Percentiles rank a stretch among this genome's conserved stretches.
phyloP scores from a whole-genome alignment of 805 yeast genomes.

The Candida easanensis region DNA sequence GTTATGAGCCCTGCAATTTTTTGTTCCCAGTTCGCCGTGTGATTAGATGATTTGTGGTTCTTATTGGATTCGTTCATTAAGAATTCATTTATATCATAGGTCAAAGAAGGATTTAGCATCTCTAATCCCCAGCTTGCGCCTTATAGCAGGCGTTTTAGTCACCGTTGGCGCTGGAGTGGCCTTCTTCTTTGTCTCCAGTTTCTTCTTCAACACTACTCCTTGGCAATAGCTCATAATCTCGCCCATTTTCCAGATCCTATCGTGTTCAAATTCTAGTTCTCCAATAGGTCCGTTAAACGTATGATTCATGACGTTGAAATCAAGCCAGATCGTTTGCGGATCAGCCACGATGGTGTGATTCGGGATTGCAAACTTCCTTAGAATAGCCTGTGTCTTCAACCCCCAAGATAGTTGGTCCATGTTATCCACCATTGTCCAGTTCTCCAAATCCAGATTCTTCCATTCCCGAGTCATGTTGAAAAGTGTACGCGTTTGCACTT shows the following conservation, averaged over 20 bases:
- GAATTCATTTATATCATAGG: no score
- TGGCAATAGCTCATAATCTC: constrained; percentile 14
- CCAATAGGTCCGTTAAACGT: constrained; percentile 3
- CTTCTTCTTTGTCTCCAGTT: background rate
- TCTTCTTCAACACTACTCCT: constrained; percentile 17
- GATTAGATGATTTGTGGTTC: no score
- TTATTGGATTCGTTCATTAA: no score
- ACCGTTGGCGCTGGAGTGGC: no score
- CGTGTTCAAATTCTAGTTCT: constrained; percentile 8
- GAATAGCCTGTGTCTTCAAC: constrained; percentile 15
- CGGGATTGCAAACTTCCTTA: constrained; percentile 10
- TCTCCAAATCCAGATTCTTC: constrained; percentile 15
- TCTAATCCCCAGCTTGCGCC: constrained; percentile 9
- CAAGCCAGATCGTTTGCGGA: constrained; percentile 11
- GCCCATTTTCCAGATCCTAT: constrained; percentile 20
- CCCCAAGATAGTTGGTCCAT: constrained; percentile 21
- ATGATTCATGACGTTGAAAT: constrained; percentile 20
- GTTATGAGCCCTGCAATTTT: no score
- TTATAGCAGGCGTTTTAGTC: constrained; percentile 7
- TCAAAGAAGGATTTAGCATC: constrained; percentile 24
- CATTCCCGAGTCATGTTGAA: constrained; percentile 18
- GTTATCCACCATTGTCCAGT: constrained; percentile 18
- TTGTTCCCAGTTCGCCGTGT: no score
- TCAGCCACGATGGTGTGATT: constrained; percentile 6
- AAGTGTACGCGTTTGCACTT: constrained; percentile 11